A percentile compares a stretch with the other conserved stretches of the same genome.
These are phyloP conservation scores for Cercospora zeina DNA, from an alignment of 2,329 filamentous ascomycete species.

Conservation along the genomic window DNA sequence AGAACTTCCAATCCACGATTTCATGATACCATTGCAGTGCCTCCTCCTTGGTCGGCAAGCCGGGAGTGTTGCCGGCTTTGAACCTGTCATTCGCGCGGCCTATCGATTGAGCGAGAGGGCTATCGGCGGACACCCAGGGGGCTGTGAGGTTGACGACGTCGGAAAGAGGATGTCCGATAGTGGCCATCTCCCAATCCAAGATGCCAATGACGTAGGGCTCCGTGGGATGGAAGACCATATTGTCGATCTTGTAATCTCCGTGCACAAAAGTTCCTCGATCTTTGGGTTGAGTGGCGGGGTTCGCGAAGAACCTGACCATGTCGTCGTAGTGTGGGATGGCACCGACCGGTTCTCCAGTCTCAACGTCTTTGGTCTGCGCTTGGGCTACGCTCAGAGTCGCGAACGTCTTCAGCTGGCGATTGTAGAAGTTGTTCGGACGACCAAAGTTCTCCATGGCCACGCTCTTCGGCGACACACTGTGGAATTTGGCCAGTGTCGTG, in stretches of 20 bases:
- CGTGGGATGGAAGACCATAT: slow-evolving; percentile 74
- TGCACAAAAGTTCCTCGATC: slow-evolving; percentile 82
- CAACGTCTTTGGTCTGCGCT: slow-evolving; percentile 70
- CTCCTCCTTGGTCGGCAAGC: slow-evolving; percentile 62
- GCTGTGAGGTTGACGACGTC: slow-evolving; percentile 78
- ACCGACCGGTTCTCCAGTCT: slow-evolving; percentile 74
- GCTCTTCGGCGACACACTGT: slow-evolving; percentile 66
- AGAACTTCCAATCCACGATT: slow-evolving; percentile 68
- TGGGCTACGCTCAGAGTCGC: slow-evolving; percentile 75
- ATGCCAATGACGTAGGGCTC: slow-evolving; percentile 88
- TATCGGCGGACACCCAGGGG: slow-evolving; percentile 48
- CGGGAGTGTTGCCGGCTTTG: slow-evolving; percentile 62
- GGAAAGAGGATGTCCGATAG: slow-evolving; percentile 90
- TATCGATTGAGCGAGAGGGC: slow-evolving; percentile 42
- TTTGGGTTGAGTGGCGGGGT: slow-evolving; percentile 67
- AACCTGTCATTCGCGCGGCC: slow-evolving; percentile 56
- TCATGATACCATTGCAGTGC: slow-evolving; percentile 67
- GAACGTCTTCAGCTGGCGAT: slow-evolving; percentile 82
- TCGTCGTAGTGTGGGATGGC: slow-evolving; percentile 80
- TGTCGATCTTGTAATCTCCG: slow-evolving; percentile 86
- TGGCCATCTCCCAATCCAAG: slow-evolving; percentile 98
- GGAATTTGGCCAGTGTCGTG: slow-evolving; percentile 79
- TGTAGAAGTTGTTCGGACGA: slow-evolving; percentile 74
- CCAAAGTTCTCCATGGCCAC: slow-evolving; percentile 75
- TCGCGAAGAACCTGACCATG: slow-evolving; percentile 74